These are phyloP conservation scores for Xylaria sp. DNA, from an alignment of 2,329 filamentous ascomycete species.

Conservation along the genomic window DNA sequence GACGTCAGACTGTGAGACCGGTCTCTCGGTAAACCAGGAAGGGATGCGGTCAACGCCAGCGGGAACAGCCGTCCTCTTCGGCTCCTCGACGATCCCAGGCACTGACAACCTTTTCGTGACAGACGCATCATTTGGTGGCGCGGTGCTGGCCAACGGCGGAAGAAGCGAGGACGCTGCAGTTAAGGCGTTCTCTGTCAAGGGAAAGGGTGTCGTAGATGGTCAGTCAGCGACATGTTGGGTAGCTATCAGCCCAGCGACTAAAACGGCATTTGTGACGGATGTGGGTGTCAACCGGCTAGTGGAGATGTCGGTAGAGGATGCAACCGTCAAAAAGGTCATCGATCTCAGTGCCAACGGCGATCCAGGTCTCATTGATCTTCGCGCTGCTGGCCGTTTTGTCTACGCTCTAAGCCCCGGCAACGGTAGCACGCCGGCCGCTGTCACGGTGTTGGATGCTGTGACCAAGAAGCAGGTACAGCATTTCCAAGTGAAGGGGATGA, in stretches of 20 bases:
- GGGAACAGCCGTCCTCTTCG: constrained; percentile 69
- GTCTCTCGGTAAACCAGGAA: constrained; percentile 39
- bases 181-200: constrained; percentile 45
- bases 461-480: constrained; percentile 50
- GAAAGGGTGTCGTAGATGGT: constrained; percentile 57
- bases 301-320: constrained; percentile 64
- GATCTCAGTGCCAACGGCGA: constrained; percentile 60
- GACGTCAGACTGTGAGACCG: constrained; percentile 26
- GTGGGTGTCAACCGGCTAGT: constrained; percentile 63
- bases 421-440: constrained; percentile 52
- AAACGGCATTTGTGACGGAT: constrained; percentile 68
- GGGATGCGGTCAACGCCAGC: constrained; percentile 57
- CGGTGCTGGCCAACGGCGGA: constrained; percentile 54
- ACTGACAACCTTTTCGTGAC: constrained; percentile 61
- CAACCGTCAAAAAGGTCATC: constrained; percentile 57
- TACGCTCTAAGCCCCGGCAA: constrained; percentile 69
- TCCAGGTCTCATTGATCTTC: constrained; percentile 66
- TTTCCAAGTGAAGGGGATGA: constrained; percentile 44
- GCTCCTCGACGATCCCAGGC: constrained; percentile 59
- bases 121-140: constrained; percentile 68
- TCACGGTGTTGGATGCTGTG: constrained; percentile 53
- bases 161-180: not conserved
- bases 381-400: constrained; percentile 63
- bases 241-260: constrained; percentile 57
- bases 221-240: constrained; percentile 70